phyloP scores from a whole-genome alignment of 208 protist genomes.

The Crithidia expoeki region DNA sequence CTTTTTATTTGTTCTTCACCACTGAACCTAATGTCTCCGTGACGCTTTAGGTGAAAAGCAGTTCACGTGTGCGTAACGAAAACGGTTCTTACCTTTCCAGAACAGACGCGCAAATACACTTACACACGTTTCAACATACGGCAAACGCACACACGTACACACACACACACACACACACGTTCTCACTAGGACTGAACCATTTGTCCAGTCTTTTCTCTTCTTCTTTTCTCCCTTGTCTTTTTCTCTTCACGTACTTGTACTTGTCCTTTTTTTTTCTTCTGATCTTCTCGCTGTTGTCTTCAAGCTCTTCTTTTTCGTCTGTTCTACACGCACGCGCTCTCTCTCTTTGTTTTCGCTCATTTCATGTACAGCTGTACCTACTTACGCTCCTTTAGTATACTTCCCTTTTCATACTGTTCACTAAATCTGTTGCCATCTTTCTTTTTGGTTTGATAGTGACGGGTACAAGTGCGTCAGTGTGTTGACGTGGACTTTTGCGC shows the following conservation, averaged over 20 bases:
- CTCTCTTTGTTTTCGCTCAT: constrained; percentile 1
- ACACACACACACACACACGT: too few relatives aligned
- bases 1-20: too few relatives aligned
- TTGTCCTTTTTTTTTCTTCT: not conserved
- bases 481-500: not conserved
- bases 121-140: too few relatives aligned
- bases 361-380: constrained; percentile 24
- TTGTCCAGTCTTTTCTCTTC: too few relatives aligned
- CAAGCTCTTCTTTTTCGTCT: not conserved
- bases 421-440: not conserved
- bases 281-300: not conserved
- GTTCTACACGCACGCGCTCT: too few relatives aligned
- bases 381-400: constrained; percentile 1
- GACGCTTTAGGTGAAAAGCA: not conserved
- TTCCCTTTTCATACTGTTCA: not conserved
- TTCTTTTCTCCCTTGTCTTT: not conserved
- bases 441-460: constrained; percentile 8
- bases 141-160: not conserved
- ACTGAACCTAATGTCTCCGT: too few relatives aligned
- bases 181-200: too few relatives aligned
- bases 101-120: too few relatives aligned
- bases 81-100: not conserved
- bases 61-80: not conserved
- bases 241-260: not conserved
- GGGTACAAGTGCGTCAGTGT: not conserved